phyloP scores from a whole-genome alignment of 352 stramenopile genomes.

The Globisporangium carolinianum region DNA sequence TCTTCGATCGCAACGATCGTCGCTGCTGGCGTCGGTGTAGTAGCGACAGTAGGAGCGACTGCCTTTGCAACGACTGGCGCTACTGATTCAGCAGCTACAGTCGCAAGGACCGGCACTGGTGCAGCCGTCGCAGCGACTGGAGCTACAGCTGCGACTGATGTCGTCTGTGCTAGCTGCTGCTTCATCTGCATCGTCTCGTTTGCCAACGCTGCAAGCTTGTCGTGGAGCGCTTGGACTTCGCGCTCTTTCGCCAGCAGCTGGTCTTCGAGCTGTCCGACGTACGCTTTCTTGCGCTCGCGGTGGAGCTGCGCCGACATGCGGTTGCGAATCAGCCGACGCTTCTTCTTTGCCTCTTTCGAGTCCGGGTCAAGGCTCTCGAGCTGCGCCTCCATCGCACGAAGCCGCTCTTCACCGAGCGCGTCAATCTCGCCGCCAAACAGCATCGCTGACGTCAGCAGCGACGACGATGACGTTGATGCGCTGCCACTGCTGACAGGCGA shows the following conservation, averaged over 20 bases:
- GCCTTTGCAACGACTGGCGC: too few species aligned
- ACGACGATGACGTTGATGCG: conserved; percentile 13
- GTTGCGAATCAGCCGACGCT: conserved; percentile 81
- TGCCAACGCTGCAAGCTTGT: conserved; percentile 66
- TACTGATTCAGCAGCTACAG: background rate
- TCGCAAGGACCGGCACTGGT: background rate
- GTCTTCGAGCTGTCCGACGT: conserved; percentile 81
- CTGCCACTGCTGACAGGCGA: conserved; percentile 4
- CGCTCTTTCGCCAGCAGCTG: conserved; percentile 77
- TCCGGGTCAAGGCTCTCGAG: conserved; percentile 78
- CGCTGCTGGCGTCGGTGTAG: background rate
- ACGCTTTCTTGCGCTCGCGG: conserved; percentile 85
- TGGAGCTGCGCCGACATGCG: conserved; percentile 86
- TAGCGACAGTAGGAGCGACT: too few species aligned
- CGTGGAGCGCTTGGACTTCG: conserved; percentile 66
- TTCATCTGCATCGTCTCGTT: conserved; percentile 60
- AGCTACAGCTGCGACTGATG: too few species aligned
- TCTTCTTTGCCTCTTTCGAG: conserved; percentile 88
- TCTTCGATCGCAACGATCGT: conserved; percentile 10
- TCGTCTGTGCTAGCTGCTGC: conserved; percentile 22
- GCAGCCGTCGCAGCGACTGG: background rate
- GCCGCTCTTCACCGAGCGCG: conserved; percentile 61
- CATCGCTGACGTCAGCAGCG: conserved; percentile 11
- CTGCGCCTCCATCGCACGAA: conserved; percentile 80
- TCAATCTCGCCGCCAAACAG: conserved; percentile 45